A percentile compares a stretch with the other conserved stretches of the same genome.
These are phyloP conservation scores for Yamadazyma friedrichii DNA, from an alignment of 1,139 yeast species.

Conservation along the genomic window DNA sequence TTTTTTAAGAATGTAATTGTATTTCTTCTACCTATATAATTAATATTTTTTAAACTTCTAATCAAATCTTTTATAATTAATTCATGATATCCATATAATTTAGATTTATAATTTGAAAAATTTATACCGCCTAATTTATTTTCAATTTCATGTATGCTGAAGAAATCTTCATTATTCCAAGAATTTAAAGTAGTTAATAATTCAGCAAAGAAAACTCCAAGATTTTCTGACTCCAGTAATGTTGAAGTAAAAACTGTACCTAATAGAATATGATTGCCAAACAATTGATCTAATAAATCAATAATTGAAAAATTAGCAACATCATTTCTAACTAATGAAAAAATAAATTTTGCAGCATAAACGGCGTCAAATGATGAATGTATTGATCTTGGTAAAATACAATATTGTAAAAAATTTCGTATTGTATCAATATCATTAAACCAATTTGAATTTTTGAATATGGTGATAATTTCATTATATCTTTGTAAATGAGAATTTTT, in stretches of 20 bases:
- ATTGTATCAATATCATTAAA: constrained; percentile 19
- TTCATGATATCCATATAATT: constrained; percentile 57
- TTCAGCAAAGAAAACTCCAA: constrained; percentile 72
- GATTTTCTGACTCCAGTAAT: constrained; percentile 74
- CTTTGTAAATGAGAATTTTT: constrained; percentile 32
- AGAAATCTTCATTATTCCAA: constrained; percentile 36
- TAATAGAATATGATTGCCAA: constrained; percentile 50
- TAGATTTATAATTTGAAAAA: constrained; percentile 39
- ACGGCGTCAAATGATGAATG: constrained; percentile 88
- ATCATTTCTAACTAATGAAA: constrained; percentile 44
- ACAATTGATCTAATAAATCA: constrained; percentile 46
- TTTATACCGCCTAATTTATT: constrained; percentile 9
- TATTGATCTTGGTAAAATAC: constrained; percentile 73
- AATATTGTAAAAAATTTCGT: constrained; percentile 52
- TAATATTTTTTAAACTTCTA: constrained; percentile 51
- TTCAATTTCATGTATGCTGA: constrained; percentile 10
- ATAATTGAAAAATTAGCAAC: constrained; percentile 45
- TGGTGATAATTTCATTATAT: constrained; percentile 11
- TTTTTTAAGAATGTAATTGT: constrained; percentile 76
- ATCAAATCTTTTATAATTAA: constrained; percentile 46
- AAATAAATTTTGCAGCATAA: constrained; percentile 62
- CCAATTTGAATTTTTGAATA: constrained; percentile 24
- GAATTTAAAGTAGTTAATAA: constrained; percentile 46
- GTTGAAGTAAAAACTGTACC: constrained; percentile 71
- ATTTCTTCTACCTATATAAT: constrained; percentile 81